A percentile compares a stretch with the other conserved stretches of the same genome.
phyloP scores from a whole-genome alignment of 768 basidiomycete species.

The Macrolepiota fuliginosa region DNA sequence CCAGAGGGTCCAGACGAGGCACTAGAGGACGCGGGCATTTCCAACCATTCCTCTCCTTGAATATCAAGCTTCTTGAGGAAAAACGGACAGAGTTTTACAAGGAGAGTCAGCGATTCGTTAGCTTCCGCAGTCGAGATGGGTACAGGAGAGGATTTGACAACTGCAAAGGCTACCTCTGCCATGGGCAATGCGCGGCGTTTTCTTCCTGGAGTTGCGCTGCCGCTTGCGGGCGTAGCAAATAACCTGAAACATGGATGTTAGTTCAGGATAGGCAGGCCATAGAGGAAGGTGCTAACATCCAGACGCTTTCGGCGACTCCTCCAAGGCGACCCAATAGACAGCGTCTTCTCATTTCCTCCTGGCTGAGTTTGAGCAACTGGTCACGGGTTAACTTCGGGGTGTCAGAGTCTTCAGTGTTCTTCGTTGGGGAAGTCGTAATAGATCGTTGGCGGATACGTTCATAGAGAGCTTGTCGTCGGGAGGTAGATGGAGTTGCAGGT shows the following conservation, averaged over 20 bases:
- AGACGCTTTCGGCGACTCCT: slow-evolving; percentile 83
- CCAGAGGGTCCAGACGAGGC: slow-evolving; percentile 19
- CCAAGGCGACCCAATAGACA: slow-evolving; percentile 75
- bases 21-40: slow-evolving; percentile 52
- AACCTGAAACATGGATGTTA: slow-evolving; percentile 42
- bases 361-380: slow-evolving; percentile 66
- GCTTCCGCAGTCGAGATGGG: slow-evolving; percentile 80
- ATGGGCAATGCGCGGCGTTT: slow-evolving; percentile 71
- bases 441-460: slow-evolving; percentile 79
- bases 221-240: slow-evolving; percentile 60
- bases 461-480: slow-evolving; percentile 76
- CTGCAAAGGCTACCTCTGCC: slow-evolving; percentile 62
- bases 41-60: slow-evolving; percentile 54
- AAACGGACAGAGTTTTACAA: slow-evolving; percentile 74
- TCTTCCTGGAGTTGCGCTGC: slow-evolving; percentile 53
- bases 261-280: background rate
- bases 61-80: slow-evolving; percentile 68
- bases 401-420: slow-evolving; percentile 38
- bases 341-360: slow-evolving; percentile 75
- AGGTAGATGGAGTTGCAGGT: slow-evolving; percentile 68
- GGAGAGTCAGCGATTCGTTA: slow-evolving; percentile 65
- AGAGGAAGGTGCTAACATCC: slow-evolving; percentile 60
- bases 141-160: slow-evolving; percentile 79
- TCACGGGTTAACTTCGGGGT: slow-evolving; percentile 54
- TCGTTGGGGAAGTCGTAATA: slow-evolving; percentile 64